Evolutionary conservation across 164 flowering plant genomes (phyloP).

Genomic region (Berberis vulgaris): DNA sequence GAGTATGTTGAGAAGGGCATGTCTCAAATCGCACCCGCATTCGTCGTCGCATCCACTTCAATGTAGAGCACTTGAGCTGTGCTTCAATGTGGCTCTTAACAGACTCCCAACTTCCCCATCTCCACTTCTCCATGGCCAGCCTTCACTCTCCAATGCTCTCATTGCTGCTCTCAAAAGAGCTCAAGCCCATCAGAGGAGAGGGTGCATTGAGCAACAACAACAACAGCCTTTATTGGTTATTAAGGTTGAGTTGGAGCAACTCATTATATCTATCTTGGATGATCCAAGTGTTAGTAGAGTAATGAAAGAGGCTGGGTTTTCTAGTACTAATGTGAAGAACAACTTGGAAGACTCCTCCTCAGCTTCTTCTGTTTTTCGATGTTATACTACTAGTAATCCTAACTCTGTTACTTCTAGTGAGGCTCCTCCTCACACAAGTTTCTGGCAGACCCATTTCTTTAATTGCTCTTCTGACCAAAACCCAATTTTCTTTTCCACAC

Average conservation of each 20-base stretch:
- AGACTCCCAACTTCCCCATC: constrained; percentile 68
- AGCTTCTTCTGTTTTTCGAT: constrained; percentile 41
- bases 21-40: constrained; percentile 68
- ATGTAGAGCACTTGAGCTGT: constrained; percentile 88
- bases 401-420: constrained; percentile 34
- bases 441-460: constrained; percentile 50
- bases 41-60: constrained; percentile 63
- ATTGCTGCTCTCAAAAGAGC: constrained; percentile 92
- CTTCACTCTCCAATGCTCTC: constrained; percentile 83
- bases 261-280: constrained; percentile 75
- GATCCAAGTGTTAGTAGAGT: constrained; percentile 97
- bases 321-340: constrained; percentile 66
- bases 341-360: constrained; percentile 57
- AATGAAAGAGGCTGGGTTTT: constrained; percentile 94
- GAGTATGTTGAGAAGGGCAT: constrained; percentile 60
- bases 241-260: constrained; percentile 86
- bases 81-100: constrained; percentile 94
- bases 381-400: constrained; percentile 35
- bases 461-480: constrained; percentile 37
- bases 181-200: constrained; percentile 81
- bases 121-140: constrained; percentile 49
- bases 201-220: constrained; percentile 62
- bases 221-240: constrained; percentile 51
- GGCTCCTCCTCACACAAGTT: constrained; percentile 15
- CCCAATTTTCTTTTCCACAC: constrained; percentile 42